Evolutionary conservation across 2,329 filamentous ascomycete genomes (phyloP), one percentile per base, ranked within the genome.

Genomic region (Mariannaea elegans): DNA sequence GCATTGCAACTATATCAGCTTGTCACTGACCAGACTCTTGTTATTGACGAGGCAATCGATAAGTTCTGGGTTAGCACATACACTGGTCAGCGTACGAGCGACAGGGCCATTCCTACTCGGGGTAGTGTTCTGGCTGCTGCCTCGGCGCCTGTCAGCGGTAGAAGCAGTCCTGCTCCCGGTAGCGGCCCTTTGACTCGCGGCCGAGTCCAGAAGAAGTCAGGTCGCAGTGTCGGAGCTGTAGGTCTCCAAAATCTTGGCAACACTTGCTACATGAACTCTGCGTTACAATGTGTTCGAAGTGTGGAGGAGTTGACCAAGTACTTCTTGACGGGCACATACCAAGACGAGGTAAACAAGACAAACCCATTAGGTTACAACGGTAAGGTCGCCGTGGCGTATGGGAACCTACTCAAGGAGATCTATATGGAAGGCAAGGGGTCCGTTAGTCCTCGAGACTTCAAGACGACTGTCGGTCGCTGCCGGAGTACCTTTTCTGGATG

Each of bases 191-290:
- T 91, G 62, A 94, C 92, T 0, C 85, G 93, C 65, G 92, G 92
- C 39, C 86, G 92, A 56, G 79, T 85, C 7, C 87, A 89, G 61
- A 88, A 87, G 64, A 90, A 88, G 65, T 86, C 88, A 36, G 91
- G 91, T 9, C 87, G 88, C 62, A 86, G 87, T 12, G 77, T 88
- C 31, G 95, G 95, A 29, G 90, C 89, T 38, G 91, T 94, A 39
- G 95, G 95, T 31, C 80, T 99, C 51, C 88, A 87, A 64, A 99
- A 99, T 72, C 80, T 99, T 13, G 95, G 95, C 47, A 99, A 99
- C 72, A 98, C 95, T 0, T 99, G 95, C 78, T 99, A 99, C 79
- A 97, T 98, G 94, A 98, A 98, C 76, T 97, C 94, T 19, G 95
- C 95, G 9, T 82, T 98, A 54, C 95, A 99, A 74, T 99, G 95